Evolutionary conservation across 2,329 filamentous ascomycete genomes (phyloP).

Genomic region (Kalaharituber pfeilii): DNA sequence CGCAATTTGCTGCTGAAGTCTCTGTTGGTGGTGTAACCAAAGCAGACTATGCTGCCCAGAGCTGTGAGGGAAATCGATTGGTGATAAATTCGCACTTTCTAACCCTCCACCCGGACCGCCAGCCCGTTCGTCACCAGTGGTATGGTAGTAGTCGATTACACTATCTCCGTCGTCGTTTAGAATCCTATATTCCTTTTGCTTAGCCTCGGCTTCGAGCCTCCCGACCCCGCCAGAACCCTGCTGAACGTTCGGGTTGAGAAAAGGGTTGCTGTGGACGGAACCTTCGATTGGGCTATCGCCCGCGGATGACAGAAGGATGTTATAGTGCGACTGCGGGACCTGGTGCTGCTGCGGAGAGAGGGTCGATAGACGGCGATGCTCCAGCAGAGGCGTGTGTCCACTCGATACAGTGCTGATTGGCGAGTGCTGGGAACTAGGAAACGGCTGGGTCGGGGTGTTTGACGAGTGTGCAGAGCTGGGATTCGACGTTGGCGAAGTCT

Average conservation of each 20-base stretch:
- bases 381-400: not conserved
- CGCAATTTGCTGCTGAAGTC: not conserved
- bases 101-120: not conserved
- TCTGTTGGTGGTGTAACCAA: not conserved
- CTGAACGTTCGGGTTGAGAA: not conserved
- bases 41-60: not conserved
- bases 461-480: not conserved
- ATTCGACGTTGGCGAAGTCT: not conserved
- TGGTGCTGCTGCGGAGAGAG: not conserved
- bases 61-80: not conserved
- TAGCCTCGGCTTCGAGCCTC: not conserved
- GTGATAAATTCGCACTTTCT: not conserved
- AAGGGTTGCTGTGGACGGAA: not conserved
- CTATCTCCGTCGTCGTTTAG: constrained; percentile 1
- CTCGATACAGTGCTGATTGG: not conserved
- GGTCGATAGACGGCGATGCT: too few species aligned
- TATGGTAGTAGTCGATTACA: not conserved
- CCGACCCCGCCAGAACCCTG: not conserved
- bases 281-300: not conserved
- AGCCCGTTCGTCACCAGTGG: not conserved
- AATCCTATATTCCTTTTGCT: not conserved
- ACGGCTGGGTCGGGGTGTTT: not conserved
- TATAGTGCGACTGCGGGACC: not conserved
- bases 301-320: not conserved
- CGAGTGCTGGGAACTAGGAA: not conserved